Evolutionary conservation across 164 flowering plant species (phyloP), one percentile per base, ranked within the genome.

Genomic region (Cinnamomum chago): DNA sequence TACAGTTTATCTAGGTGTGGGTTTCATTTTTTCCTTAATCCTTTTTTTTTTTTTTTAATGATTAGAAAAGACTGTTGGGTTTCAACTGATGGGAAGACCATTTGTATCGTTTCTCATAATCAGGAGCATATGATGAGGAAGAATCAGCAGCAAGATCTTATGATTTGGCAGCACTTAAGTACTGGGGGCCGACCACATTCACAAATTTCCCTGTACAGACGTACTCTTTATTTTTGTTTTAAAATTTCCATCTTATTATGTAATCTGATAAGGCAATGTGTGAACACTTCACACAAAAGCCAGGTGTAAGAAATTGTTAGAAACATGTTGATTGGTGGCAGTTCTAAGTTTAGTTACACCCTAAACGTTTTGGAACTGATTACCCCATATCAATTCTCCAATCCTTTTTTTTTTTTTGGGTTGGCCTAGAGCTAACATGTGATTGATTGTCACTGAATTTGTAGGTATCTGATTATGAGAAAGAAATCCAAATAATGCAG

Each of bases 141-240:
- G 92, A 86, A 83, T 78, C 88, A 27, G 92, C 92, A 20, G 92
- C 92, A 3, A 85, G 90, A 79, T 90, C 88, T 7, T 89, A 89
- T 47, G 90, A 89, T 76, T 79, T 89, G 76, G 89, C 90, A 52
- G 92, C 90, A 20, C 83, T 89, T 27, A 89, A 87, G 75, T 89
- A 89, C 74, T 89, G 90, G 90, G 92, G 92, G 23, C 30, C 84
- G 5, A 74, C 86, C 9, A 86, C 90, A 35, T 82, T 86, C 73
- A 89, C 88, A 10, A 89, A 87, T 47, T 87, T 85, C 33, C 88
- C 86, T 18, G 90, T 89, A 80, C 23, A 35, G 5, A 25, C 62
- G 17, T n/a, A 10, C 3, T 12, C 50, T 52, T 28, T 30, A 2
- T 14, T 7, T 68, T 33, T 10, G 20, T 67, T 11, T 10, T 27